Evolutionary conservation across 2,329 filamentous ascomycete genomes (phyloP).

Genomic region (Calonectria multiphialidica): DNA sequence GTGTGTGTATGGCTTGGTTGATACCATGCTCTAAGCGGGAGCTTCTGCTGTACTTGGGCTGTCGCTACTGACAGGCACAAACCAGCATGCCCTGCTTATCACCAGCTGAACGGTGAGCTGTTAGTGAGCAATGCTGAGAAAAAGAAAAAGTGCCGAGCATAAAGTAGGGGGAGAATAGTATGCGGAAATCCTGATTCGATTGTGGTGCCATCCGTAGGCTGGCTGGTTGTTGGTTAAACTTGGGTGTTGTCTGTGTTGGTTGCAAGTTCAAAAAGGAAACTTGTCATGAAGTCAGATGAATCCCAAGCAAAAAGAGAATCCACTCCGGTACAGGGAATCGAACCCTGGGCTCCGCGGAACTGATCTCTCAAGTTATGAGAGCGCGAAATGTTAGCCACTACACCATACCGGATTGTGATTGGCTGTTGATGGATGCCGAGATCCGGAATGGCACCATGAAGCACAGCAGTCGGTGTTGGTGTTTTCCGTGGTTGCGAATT

Average conservation of each 20-base stretch:
- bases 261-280: not conserved
- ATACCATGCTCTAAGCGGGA: no score
- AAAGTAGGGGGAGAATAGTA: no score
- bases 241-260: not conserved
- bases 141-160: not conserved
- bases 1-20: not conserved
- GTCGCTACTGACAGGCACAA: not conserved
- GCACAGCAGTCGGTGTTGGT: no score
- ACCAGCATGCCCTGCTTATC: not conserved
- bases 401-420: conserved; percentile 46
- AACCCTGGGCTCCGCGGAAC: conserved; percentile 29
- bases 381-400: conserved; percentile 51
- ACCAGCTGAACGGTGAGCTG: not conserved
- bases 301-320: conserved; percentile 8
- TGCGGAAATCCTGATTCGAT: not conserved
- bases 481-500: no score
- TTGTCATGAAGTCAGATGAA: not conserved
- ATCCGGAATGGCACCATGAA: not conserved
- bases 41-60: not conserved
- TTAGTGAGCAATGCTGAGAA: not conserved
- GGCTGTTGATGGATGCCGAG: not conserved
- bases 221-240: not conserved
- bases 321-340: conserved; percentile 31
- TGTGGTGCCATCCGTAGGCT: not conserved
- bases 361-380: conserved; percentile 43